Conservation (phyloP, 2,329 filamentous ascomycete species). For the Ascochyta rabiei region DNA sequence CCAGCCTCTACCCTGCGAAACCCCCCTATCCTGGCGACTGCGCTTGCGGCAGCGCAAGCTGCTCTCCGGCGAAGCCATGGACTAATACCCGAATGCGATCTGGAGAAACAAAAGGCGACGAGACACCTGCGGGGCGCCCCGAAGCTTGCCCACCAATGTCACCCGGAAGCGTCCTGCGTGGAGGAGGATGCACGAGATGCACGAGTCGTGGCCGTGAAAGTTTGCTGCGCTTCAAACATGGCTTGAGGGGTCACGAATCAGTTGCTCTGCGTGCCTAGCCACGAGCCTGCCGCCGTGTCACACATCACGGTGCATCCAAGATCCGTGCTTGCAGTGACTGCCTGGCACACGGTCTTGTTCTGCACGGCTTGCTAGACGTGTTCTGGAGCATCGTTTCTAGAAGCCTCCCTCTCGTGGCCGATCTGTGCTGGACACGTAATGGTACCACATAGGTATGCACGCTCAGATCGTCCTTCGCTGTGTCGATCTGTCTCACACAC, state of each 20-base stretch:
- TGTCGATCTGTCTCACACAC: neutral
- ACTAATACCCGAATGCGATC: constrained; percentile 10
- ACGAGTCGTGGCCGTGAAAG: constrained; percentile 15
- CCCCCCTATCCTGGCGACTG: neutral
- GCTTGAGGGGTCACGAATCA: constrained; percentile 5
- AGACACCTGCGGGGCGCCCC: constrained; percentile 12
- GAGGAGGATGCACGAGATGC: constrained; percentile 5
- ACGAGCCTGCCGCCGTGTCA: neutral
- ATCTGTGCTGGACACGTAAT: constrained; percentile 2
- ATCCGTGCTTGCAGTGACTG: neutral
- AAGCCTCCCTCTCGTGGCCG: constrained; percentile 1
- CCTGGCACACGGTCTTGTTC: neutral
- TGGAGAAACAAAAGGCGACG: constrained; percentile 8
- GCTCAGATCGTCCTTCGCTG: neutral
- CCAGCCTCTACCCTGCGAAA: constrained; percentile 12
- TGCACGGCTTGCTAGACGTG: neutral
- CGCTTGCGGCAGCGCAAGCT: constrained; percentile 10
- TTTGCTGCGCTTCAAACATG: constrained; percentile 12
- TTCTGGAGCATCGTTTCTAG: constrained; percentile 3
- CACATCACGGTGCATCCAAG: neutral
- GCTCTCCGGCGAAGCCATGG: constrained; percentile 11
- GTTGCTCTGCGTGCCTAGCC: constrained; percentile 1
- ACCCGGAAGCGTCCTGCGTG: constrained; percentile 1
- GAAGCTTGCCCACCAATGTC: neutral
- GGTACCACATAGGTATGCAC: constrained; percentile 7